These are phyloP conservation scores for Kwoniella dendrophila DNA, from an alignment of 768 basidiomycete species.

Conservation along the genomic window DNA sequence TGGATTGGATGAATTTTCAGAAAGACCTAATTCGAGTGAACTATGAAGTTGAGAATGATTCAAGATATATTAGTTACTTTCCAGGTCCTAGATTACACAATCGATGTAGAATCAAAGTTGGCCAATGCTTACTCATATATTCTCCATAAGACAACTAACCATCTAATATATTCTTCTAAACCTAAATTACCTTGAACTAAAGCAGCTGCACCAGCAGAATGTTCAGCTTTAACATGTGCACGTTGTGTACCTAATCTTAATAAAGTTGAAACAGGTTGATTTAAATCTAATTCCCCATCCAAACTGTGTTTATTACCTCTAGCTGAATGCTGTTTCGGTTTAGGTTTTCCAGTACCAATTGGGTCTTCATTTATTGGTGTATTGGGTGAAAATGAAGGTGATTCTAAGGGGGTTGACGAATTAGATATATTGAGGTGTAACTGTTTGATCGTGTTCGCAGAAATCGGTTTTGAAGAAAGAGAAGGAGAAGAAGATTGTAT, in stretches of 20 bases:
- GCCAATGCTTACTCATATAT: constrained; percentile 67
- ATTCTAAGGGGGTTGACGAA: constrained; percentile 10
- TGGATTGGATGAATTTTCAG: constrained; percentile 64
- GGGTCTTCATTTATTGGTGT: constrained; percentile 8
- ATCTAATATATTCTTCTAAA: constrained; percentile 69
- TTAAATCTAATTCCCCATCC: constrained; percentile 46
- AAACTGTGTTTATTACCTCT: constrained; percentile 18
- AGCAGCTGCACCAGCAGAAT: constrained; percentile 64
- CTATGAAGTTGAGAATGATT: too few species aligned
- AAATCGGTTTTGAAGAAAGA: too few species aligned
- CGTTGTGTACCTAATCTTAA: constrained; percentile 58
- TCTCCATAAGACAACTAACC: constrained; percentile 76
- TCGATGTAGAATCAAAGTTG: background rate
- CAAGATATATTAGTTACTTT: too few species aligned
- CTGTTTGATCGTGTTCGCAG: too few species aligned
- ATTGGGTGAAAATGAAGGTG: constrained; percentile 44
- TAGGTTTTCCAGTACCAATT: background rate
- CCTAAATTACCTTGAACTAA: constrained; percentile 66
- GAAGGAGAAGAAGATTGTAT: background rate
- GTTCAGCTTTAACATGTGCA: constrained; percentile 66
- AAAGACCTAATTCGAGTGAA: constrained; percentile 47
- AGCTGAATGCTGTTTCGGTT: constrained; percentile 4
- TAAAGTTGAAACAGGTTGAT: constrained; percentile 56
- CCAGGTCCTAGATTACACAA: too few species aligned
- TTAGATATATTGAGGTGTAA: constrained; percentile 10